Conservation (phyloP, 768 basidiomycete genomes). For the Suillus ampliporus region DNA sequence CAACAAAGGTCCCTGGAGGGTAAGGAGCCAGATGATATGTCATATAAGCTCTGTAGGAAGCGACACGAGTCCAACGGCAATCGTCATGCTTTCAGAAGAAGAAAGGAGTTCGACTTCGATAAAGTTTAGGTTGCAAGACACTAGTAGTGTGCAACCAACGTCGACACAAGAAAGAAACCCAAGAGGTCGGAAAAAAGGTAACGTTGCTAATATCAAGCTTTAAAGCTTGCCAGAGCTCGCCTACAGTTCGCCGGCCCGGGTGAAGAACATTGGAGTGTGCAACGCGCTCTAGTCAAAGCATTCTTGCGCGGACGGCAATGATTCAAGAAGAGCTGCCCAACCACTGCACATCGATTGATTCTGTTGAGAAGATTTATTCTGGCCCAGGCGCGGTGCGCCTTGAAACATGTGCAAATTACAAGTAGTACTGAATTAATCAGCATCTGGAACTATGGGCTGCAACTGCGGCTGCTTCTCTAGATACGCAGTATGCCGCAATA, state of each 20-base stretch:
- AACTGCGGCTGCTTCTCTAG: slow-evolving; percentile 25
- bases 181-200: too few relatives aligned
- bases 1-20: not conserved
- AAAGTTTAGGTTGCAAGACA: too few relatives aligned
- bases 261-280: too few relatives aligned
- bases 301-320: too few relatives aligned
- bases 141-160: not conserved
- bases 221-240: too few relatives aligned
- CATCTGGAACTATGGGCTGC: slow-evolving; percentile 19
- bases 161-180: not conserved
- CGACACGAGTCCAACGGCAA: too few relatives aligned
- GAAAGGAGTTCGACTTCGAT: too few relatives aligned
- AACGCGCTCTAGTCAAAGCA: too few relatives aligned
- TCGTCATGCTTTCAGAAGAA: not conserved
- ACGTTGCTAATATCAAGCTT: too few relatives aligned
- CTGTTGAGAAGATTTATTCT: not conserved
- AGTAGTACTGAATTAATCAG: not conserved
- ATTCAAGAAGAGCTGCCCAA: not conserved
- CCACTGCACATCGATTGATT: not conserved
- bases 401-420: not conserved
- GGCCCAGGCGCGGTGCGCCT: not conserved
- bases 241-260: too few relatives aligned
- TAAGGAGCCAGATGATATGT: not conserved
- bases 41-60: not conserved
- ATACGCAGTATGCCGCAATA: slow-evolving; percentile 21